Conservation (phyloP, 2,329 filamentous ascomycete species). For the Pseudopyricularia javanii region DNA sequence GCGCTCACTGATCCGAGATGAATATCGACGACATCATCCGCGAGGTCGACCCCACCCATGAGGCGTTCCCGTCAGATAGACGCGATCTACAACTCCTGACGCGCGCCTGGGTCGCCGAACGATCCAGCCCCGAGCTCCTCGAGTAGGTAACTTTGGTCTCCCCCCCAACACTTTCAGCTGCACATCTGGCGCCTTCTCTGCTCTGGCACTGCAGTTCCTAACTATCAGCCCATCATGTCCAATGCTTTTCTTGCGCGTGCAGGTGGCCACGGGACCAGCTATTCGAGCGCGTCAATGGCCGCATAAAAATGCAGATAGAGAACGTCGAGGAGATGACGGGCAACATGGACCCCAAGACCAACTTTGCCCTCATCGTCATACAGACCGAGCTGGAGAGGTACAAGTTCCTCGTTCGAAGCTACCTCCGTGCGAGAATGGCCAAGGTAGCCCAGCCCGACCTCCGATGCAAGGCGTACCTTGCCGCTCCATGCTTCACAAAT, state of each 20-base stretch:
- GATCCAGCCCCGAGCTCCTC: conserved; percentile 79
- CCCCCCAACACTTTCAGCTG: neutral
- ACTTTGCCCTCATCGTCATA: conserved; percentile 86
- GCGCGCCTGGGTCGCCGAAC: conserved; percentile 85
- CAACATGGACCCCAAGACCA: conserved; percentile 78
- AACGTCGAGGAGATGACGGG: conserved; percentile 50
- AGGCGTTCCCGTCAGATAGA: conserved; percentile 43
- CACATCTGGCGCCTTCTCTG: neutral
- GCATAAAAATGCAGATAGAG: conserved; percentile 28
- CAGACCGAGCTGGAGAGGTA: conserved; percentile 93
- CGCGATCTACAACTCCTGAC: conserved; percentile 81
- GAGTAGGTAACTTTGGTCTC: conserved; percentile 37
- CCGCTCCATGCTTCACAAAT: neutral
- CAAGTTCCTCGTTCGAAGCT: conserved; percentile 79
- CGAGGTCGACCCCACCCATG: conserved; percentile 51
- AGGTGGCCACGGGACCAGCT: conserved; percentile 59
- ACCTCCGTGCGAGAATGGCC: conserved; percentile 71
- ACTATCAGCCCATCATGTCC: neutral
- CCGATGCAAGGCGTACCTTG: conserved; percentile 5
- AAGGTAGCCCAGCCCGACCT: conserved; percentile 46
- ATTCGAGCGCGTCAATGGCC: conserved; percentile 69
- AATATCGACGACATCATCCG: conserved; percentile 72
- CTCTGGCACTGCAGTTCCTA: neutral
- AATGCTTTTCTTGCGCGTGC: neutral
- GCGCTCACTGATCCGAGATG: conserved; percentile 29